These are phyloP conservation scores for Dryas drummondii DNA, from an alignment of 306 rosid genomes.

Conservation along the genomic window DNA sequence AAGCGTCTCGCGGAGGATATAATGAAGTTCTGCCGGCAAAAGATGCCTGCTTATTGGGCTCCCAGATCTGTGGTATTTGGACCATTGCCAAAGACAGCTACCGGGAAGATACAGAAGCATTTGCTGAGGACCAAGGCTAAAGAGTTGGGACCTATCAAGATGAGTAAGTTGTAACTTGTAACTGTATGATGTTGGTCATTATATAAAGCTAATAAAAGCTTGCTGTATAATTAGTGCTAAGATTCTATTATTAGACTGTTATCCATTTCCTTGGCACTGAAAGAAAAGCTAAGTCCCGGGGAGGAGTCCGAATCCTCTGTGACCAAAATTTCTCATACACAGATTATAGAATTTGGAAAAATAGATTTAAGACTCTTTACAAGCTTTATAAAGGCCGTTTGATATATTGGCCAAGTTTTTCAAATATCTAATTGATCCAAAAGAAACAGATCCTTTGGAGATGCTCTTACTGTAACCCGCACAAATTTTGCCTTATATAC, in stretches of 20 bases:
- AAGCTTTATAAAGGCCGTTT: too few species aligned
- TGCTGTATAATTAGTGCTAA: neutral
- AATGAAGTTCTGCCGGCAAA: constrained; percentile 66
- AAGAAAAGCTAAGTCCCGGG: too few species aligned
- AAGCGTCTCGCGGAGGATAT: constrained; percentile 58
- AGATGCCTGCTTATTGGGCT: constrained; percentile 82
- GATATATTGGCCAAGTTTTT: neutral
- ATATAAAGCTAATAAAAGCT: neutral
- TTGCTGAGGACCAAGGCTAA: constrained; percentile 70
- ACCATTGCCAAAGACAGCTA: constrained; percentile 68
- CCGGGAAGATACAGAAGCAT: constrained; percentile 84
- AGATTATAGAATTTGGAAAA: neutral
- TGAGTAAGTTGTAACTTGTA: constrained; percentile 37
- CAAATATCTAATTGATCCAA: neutral
- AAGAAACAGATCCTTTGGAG: neutral
- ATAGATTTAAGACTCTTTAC: neutral
- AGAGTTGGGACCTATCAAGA: constrained; percentile 63
- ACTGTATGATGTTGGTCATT: neutral
- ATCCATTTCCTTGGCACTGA: neutral
- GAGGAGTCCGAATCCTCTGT: too few species aligned
- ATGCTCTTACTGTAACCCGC: too few species aligned
- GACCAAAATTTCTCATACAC: neutral
- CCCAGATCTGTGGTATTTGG: constrained; percentile 77
- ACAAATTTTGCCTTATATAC: too few species aligned
- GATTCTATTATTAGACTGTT: neutral